phyloP scores from a whole-genome alignment of 805 yeast species.

The Saccharomycopsis olivae region DNA sequence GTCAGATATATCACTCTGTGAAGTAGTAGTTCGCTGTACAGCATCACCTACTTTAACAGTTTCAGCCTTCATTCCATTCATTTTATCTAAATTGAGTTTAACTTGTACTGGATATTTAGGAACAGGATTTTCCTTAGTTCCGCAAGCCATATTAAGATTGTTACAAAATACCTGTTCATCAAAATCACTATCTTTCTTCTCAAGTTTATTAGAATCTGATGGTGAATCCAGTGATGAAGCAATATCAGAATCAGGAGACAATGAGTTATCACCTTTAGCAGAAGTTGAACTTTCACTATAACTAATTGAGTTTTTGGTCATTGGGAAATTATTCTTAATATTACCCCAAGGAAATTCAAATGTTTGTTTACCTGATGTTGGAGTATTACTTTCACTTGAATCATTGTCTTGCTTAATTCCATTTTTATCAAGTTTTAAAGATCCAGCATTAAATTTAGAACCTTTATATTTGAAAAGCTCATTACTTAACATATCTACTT shows the following conservation, averaged over 20 bases:
- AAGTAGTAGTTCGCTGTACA: no score
- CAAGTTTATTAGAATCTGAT: neutral
- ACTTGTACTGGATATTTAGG: conserved; percentile 38
- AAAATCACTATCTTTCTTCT: conserved; percentile 26
- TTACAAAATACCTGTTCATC: conserved; percentile 76
- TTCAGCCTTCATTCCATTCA: neutral
- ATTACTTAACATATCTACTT: conserved; percentile 60
- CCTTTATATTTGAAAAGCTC: conserved; percentile 59
- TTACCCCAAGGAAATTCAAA: conserved; percentile 17
- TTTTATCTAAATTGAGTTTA: no score
- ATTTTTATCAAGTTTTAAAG: conserved; percentile 8
- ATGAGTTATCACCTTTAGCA: conserved; percentile 10
- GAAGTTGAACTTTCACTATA: conserved; percentile 10
- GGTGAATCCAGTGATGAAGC: conserved; percentile 13
- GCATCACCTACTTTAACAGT: no score
- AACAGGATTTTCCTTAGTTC: conserved; percentile 56
- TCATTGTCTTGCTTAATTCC: conserved; percentile 7
- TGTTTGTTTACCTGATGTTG: conserved; percentile 9
- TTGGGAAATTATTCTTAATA: conserved; percentile 1
- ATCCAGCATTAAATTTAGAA: conserved; percentile 3
- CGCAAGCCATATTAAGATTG: conserved; percentile 73
- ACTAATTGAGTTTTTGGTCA: conserved; percentile 1
- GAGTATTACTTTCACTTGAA: neutral
- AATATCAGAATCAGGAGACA: conserved; percentile 12
- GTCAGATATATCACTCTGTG: no score